Percentiles rank a stretch among this genome's conserved stretches.
These are phyloP conservation scores for Rhizopogon sp. DNA, from an alignment of 768 basidiomycete genomes.

Conservation along the genomic window DNA sequence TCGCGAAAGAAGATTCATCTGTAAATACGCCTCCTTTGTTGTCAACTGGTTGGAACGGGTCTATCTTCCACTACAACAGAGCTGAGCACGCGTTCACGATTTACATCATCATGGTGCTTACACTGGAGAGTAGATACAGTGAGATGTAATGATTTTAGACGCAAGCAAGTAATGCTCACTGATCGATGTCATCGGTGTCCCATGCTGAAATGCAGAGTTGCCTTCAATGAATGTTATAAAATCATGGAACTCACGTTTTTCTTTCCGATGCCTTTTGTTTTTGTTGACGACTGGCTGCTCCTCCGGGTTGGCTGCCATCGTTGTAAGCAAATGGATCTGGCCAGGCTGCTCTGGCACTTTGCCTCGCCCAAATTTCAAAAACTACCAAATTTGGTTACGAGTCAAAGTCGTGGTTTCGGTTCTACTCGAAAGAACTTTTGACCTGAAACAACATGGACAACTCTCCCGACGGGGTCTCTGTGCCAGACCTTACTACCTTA, in stretches of 20 bases:
- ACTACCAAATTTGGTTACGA: neutral
- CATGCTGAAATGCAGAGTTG: slow-evolving; percentile 57
- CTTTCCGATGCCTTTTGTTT: slow-evolving; percentile 88
- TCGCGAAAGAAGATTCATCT: slow-evolving; percentile 97
- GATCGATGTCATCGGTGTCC: slow-evolving; percentile 99
- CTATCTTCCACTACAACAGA: slow-evolving; percentile 74
- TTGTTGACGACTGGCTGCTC: slow-evolving; percentile 55
- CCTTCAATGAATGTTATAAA: neutral
- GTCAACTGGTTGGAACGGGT: slow-evolving; percentile 68
- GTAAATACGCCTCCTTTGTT: slow-evolving; percentile 81
- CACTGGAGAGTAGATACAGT: slow-evolving; percentile 29
- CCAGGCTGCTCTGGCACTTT: too few relatives aligned
- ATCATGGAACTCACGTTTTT: slow-evolving; percentile 70
- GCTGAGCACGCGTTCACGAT: slow-evolving; percentile 8
- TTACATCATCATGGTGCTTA: slow-evolving; percentile 24
- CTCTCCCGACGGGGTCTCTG: slow-evolving; percentile 29
- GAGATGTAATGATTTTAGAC: neutral
- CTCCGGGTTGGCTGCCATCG: slow-evolving; percentile 23
- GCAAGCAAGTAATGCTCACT: slow-evolving; percentile 53
- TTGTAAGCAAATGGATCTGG: neutral
- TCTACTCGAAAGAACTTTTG: neutral
- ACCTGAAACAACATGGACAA: slow-evolving; percentile 40
- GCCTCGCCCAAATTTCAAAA: neutral
- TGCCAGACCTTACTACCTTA: slow-evolving; percentile 29
- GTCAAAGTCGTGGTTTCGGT: neutral